Evolutionary conservation across 441 rosid species (phyloP).

Genomic region (Metrosideros polymorpha): DNA sequence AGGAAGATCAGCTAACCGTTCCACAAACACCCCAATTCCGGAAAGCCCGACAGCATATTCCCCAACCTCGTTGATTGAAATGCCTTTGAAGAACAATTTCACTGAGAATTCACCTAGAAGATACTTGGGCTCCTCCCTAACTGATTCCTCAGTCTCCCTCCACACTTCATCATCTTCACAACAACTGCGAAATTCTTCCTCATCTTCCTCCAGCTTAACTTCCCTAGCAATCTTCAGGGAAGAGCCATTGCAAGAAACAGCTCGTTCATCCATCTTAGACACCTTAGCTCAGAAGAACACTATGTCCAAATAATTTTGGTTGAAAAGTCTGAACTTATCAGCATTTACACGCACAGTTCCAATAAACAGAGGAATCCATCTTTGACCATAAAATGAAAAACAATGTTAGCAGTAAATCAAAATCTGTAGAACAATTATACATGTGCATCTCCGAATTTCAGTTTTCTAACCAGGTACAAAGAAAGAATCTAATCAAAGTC

Average conservation of each 20-base stretch:
- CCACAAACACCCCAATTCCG: slow-evolving; percentile 86
- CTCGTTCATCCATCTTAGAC: slow-evolving; percentile 42
- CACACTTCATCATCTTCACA: slow-evolving; percentile 86
- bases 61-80: slow-evolving; percentile 43
- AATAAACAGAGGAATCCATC: background rate
- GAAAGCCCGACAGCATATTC: slow-evolving; percentile 54
- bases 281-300: background rate
- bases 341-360: background rate
- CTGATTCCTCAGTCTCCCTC: slow-evolving; percentile 57
- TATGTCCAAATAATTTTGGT: background rate
- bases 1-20: slow-evolving; percentile 38
- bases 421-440: background rate
- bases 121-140: slow-evolving; percentile 22
- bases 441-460: background rate
- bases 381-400: background rate
- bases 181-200: slow-evolving; percentile 89
- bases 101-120: slow-evolving; percentile 48
- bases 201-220: slow-evolving; percentile 47
- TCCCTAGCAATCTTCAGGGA: slow-evolving; percentile 25
- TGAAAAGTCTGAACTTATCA: slow-evolving; percentile 6
- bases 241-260: slow-evolving; percentile 15
- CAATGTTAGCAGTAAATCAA: background rate
- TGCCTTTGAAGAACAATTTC: slow-evolving; percentile 79
- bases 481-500: background rate
- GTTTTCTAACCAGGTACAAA: background rate